Evolutionary conservation across 2,329 filamentous ascomycete species (phyloP).

Genomic region (Penicillium expansum): DNA sequence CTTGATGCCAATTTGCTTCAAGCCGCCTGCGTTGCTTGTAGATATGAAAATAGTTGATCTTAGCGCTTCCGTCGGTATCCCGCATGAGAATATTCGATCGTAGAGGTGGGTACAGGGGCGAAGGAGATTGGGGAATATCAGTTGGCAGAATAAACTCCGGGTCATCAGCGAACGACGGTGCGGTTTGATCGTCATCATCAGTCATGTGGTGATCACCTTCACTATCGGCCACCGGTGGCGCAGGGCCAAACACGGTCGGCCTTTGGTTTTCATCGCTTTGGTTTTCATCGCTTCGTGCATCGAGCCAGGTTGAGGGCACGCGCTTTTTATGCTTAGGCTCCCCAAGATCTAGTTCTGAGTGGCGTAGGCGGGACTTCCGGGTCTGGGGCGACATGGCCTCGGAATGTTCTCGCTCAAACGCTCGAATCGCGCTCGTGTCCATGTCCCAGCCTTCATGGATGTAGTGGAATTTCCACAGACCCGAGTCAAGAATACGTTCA

Average conservation of each 20-base stretch:
- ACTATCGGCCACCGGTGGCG: conserved; percentile 26
- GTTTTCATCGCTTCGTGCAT: conserved; percentile 35
- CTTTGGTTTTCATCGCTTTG: conserved; percentile 18
- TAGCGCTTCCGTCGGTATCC: conserved; percentile 41
- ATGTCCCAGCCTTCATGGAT: conserved; percentile 81
- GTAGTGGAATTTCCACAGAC: conserved; percentile 83
- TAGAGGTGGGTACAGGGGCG: conserved; percentile 21
- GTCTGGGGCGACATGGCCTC: conserved; percentile 36
- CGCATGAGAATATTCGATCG: conserved; percentile 35
- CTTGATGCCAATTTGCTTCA: conserved; percentile 88
- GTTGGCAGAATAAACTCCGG: conserved; percentile 13
- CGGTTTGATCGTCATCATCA: conserved; percentile 35
- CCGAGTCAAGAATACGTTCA: conserved; percentile 73
- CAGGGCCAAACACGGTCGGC: background rate
- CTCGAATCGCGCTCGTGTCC: conserved; percentile 61
- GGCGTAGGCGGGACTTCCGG: conserved; percentile 48
- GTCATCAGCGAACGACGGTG: conserved; percentile 14
- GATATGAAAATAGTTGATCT: conserved; percentile 87
- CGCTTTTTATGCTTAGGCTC: conserved; percentile 55
- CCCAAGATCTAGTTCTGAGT: conserved; percentile 48
- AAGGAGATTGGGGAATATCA: conserved; percentile 8
- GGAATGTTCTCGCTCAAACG: conserved; percentile 59
- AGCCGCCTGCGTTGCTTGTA: conserved; percentile 83
- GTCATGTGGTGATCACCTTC: conserved; percentile 46
- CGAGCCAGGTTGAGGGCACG: conserved; percentile 45